These are phyloP conservation scores for Clonostachys rhizophaga DNA, from an alignment of 2,329 filamentous ascomycete genomes.

Conservation along the genomic window DNA sequence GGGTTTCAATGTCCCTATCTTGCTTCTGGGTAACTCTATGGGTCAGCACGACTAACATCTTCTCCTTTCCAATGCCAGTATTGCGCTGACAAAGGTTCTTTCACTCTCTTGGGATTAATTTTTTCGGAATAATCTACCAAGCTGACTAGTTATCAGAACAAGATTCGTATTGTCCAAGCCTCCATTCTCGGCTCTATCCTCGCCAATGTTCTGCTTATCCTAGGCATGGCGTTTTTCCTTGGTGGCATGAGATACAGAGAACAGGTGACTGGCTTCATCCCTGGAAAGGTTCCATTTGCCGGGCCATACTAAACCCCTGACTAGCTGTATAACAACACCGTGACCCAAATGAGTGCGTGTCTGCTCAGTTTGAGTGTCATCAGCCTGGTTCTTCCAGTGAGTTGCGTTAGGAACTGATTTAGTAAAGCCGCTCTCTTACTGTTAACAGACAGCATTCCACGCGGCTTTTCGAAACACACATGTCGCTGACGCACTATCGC, in stretches of 20 bases:
- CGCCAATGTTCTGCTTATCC: conserved; percentile 80
- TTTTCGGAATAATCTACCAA: background rate
- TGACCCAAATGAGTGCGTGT: conserved; percentile 95
- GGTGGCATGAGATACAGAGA: conserved; percentile 84
- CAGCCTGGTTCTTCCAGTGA: conserved; percentile 76
- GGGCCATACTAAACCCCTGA: background rate
- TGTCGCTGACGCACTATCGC: conserved; percentile 63
- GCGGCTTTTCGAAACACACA: conserved; percentile 67
- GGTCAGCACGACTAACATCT: too few species aligned
- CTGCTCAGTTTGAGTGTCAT: conserved; percentile 86
- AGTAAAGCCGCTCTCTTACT: conserved; percentile 15
- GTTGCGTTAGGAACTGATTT: conserved; percentile 12
- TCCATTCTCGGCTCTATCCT: conserved; percentile 86
- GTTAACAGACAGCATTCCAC: conserved; percentile 74
- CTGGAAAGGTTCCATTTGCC: background rate
- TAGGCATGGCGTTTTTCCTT: conserved; percentile 88
- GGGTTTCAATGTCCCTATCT: background rate
- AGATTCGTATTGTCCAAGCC: conserved; percentile 89
- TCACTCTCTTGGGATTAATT: background rate
- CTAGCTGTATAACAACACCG: conserved; percentile 87
- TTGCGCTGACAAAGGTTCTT: conserved; percentile 63
- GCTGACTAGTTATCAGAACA: conserved; percentile 39
- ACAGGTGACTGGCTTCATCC: conserved; percentile 49
- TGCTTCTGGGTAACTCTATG: background rate
- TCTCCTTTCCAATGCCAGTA: conserved; percentile 38